Evolutionary conservation across 1,284 basidiomycete species (phyloP), one percentile per base, ranked within the genome.

Genomic region (Cutaneotrichosporon dermatis): DNA sequence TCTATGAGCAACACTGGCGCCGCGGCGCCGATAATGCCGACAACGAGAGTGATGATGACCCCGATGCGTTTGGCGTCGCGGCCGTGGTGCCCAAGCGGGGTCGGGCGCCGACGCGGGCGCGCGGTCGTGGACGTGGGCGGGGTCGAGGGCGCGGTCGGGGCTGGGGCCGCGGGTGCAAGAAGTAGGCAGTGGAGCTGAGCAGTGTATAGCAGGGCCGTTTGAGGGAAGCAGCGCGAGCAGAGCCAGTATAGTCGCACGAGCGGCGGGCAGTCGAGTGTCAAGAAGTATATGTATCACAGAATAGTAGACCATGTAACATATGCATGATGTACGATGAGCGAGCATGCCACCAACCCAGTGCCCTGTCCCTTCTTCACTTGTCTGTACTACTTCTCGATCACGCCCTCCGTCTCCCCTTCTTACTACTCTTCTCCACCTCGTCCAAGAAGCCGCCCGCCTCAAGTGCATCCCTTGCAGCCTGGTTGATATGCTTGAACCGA

Each of bases 401-500:
- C 44, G 39, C 9, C 41, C 39, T 44, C 13, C 49, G 25, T 51
- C 39, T 35, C 9, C 54, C 51, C 61, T 57, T 59, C 54, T 57
- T 62, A 1, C 39, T 12, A 9, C 39, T 12, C 39, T 40, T 46
- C 37, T 16, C 48, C 33, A 43, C 42, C 36, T 64, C 66, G 8
- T 88, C 86, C 34, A 92, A 76, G 71, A 91, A 89, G 0, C 88
- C 89, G n/a, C 88, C 92, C 0, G 85, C 62, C 54, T 92, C 88
- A 10, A 94, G 80, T 0, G 91, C 91, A 69, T 90, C 89, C 25
- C 92, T 81, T 6, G 91, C 92, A 4, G 88, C 90, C 72, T 92
- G 89, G 69, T 90, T 92, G 71, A 93, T 93, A 66, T 92, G 88
- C 74, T 93, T 94, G 81, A 94, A 95, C 34, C 92, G 82, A 74